Percentiles rank a stretch among this genome's conserved stretches.
Conservation (phyloP, 2,329 filamentous ascomycete species). For the Thyridium curvatum region DNA sequence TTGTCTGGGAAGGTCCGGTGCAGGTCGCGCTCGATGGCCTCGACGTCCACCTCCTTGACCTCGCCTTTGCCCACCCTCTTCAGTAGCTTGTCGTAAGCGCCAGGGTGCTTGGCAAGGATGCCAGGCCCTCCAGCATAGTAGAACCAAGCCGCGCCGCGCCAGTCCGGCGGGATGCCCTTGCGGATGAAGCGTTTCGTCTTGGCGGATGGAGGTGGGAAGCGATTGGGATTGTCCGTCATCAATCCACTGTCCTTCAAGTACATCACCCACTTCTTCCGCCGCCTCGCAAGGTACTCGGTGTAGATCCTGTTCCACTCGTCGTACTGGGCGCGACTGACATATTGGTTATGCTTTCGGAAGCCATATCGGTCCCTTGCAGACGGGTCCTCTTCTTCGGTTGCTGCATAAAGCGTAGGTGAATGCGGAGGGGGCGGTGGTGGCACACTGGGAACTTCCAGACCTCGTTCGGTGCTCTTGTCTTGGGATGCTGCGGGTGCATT, state of each 20-base stretch:
- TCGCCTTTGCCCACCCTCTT: slow-evolving; percentile 33
- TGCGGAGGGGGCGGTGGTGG: no score
- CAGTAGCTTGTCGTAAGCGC: slow-evolving; percentile 69
- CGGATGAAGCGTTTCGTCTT: slow-evolving; percentile 87
- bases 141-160: slow-evolving; percentile 95
- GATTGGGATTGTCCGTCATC: slow-evolving; percentile 62
- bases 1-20: slow-evolving; percentile 96
- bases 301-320: slow-evolving; percentile 77
- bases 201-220: slow-evolving; percentile 72
- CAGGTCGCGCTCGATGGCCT: slow-evolving; percentile 89
- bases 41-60: slow-evolving; percentile 68
- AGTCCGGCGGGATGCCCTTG: slow-evolving; percentile 90
- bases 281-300: slow-evolving; percentile 64
- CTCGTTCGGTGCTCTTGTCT: no score
- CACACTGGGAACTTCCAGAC: no score
- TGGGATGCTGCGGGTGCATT: no score
- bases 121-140: slow-evolving; percentile 87
- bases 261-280: slow-evolving; percentile 75
- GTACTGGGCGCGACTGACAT: slow-evolving; percentile 71
- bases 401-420: slow-evolving; percentile 9
- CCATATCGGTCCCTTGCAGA: slow-evolving; percentile 73
- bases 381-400: slow-evolving; percentile 40
- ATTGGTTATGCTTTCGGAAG: slow-evolving; percentile 81
- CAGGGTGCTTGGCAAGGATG: slow-evolving; percentile 67
- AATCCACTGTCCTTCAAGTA: slow-evolving; percentile 73